A percentile compares a stretch with the other conserved stretches of the same genome.
These are phyloP conservation scores for Ramaria sp. DNA, from an alignment of 768 basidiomycete species.

Conservation along the genomic window DNA sequence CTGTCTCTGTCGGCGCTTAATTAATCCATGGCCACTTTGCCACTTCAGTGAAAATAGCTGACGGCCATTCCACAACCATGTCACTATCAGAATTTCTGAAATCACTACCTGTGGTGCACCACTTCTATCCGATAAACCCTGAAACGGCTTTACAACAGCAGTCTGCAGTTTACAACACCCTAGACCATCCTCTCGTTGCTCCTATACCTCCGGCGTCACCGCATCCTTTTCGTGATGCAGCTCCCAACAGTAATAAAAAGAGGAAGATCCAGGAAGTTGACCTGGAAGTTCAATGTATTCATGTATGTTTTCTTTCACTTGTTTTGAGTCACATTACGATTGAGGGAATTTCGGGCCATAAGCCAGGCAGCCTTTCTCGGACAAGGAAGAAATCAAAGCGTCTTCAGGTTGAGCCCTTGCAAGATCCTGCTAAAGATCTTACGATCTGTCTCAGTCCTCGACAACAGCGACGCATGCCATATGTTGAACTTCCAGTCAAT, in stretches of 20 bases:
- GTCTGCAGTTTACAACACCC: neutral
- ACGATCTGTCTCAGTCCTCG: neutral
- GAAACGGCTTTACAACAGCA: neutral
- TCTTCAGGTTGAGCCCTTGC: neutral
- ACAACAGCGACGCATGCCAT: neutral
- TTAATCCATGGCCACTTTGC: no score
- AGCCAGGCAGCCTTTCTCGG: neutral
- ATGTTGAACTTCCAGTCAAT: neutral
- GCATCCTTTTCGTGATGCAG: neutral
- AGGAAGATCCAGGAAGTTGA: neutral
- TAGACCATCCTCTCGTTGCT: neutral
- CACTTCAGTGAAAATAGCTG: no score
- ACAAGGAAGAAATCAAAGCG: neutral
- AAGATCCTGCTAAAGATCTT: neutral
- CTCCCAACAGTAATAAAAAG: neutral
- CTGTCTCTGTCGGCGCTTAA: no score
- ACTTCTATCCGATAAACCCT: constrained; percentile 8
- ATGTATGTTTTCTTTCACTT: neutral
- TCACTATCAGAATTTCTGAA: neutral
- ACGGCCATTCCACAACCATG: neutral
- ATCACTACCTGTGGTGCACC: neutral
- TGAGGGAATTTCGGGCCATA: neutral
- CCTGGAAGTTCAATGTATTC: neutral
- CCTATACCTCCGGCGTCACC: neutral
- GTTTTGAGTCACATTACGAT: neutral